These are phyloP conservation scores for Aspergillus persii DNA, from an alignment of 2,329 filamentous ascomycete species.

Conservation along the genomic window DNA sequence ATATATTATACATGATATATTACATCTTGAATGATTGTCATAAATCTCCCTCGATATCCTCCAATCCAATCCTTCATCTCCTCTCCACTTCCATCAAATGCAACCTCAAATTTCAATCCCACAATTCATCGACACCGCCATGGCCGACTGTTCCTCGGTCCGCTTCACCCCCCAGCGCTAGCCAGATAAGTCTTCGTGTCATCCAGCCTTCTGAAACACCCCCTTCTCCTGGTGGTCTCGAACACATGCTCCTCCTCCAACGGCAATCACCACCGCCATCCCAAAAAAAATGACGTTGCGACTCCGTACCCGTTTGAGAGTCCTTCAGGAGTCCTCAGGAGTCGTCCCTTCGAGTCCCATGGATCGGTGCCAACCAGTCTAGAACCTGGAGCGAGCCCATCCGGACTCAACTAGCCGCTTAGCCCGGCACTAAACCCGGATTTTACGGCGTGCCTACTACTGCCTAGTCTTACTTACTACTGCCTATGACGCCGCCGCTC, in stretches of 20 bases:
- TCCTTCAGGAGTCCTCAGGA: background rate
- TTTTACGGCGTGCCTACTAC: background rate
- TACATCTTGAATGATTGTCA: too few relatives aligned
- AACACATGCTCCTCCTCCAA: background rate
- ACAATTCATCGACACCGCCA: background rate
- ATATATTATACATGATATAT: too few relatives aligned
- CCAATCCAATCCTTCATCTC: background rate
- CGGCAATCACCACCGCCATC: background rate
- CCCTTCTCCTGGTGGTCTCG: background rate
- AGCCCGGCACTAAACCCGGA: background rate
- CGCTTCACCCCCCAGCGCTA: background rate
- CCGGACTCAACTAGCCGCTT: background rate
- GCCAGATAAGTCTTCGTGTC: background rate
- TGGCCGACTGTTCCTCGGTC: background rate
- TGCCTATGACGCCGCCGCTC: background rate
- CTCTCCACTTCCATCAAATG: background rate
- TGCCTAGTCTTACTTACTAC: too few relatives aligned
- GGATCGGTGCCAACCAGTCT: background rate
- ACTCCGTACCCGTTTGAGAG: background rate
- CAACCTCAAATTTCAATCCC: background rate
- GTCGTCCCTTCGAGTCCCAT: background rate
- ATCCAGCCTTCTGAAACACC: background rate
- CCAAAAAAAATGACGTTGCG: too few relatives aligned
- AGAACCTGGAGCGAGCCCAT: background rate
- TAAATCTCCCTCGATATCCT: too few relatives aligned